Conservation (phyloP, 257 asterid species). For the Salvia splendens region DNA sequence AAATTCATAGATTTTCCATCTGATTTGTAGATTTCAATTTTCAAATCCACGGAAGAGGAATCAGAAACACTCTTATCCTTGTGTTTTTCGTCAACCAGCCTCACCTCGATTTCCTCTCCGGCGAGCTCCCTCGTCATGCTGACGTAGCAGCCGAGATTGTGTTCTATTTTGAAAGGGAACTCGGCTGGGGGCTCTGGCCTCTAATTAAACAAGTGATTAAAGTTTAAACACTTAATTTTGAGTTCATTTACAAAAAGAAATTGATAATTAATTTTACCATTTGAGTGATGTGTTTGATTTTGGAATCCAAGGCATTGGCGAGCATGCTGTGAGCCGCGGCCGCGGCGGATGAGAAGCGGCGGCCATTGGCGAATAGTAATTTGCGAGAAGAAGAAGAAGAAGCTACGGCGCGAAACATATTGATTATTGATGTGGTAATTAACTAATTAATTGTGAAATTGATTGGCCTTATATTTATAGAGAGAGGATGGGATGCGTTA, state of each 20-base stretch:
- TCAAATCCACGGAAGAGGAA: neutral
- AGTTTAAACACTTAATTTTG: too few relatives aligned
- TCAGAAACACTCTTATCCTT: neutral
- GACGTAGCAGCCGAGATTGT: neutral
- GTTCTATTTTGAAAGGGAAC: neutral
- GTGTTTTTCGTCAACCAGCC: neutral
- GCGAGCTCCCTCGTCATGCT: neutral
- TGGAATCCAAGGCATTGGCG: neutral
- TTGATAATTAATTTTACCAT: too few relatives aligned
- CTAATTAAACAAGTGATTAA: neutral
- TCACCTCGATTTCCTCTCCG: conserved; percentile 9
- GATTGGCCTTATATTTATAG: too few relatives aligned
- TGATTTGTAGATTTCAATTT: neutral
- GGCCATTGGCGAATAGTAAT: neutral
- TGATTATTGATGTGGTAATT: too few relatives aligned
- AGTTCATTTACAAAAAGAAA: too few relatives aligned
- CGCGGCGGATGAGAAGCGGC: neutral
- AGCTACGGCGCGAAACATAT: neutral
- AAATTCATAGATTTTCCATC: neutral
- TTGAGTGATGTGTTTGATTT: neutral
- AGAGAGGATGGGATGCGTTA: neutral
- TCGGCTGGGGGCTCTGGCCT: neutral
- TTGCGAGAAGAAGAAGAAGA: too few relatives aligned
- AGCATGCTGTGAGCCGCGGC: neutral
- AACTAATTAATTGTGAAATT: too few relatives aligned